phyloP scores from a whole-genome alignment of 2,329 filamentous ascomycete species.

The Harringtonia lauricola region DNA sequence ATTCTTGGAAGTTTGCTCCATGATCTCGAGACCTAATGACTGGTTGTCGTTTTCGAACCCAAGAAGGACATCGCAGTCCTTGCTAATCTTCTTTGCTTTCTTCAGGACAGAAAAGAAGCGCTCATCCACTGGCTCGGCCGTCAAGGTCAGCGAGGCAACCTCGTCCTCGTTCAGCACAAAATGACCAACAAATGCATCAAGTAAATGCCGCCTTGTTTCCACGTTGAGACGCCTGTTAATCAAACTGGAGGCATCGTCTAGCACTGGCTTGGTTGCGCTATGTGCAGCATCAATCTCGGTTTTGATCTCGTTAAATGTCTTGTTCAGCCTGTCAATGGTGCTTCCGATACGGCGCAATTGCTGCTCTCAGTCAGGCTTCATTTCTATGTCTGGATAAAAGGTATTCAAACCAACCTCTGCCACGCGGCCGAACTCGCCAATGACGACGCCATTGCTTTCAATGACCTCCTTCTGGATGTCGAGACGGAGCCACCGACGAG shows the following conservation, averaged over 20 bases:
- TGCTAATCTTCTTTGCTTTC: conserved; percentile 76
- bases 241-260: conserved; percentile 67
- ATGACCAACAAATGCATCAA: conserved; percentile 67
- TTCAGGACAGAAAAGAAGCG: conserved; percentile 68
- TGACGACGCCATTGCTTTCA: conserved; percentile 79
- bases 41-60: conserved; percentile 74
- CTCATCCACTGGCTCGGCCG: conserved; percentile 73
- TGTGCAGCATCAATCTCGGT: conserved; percentile 65
- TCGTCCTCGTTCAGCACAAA: conserved; percentile 82
- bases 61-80: conserved; percentile 79
- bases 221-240: conserved; percentile 62
- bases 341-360: conserved; percentile 78
- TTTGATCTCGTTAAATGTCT: conserved; percentile 71
- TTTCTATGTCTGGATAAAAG: too few species aligned
- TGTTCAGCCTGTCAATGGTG: conserved; percentile 68
- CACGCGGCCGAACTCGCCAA: conserved; percentile 79
- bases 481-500: conserved; percentile 66
- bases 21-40: conserved; percentile 74
- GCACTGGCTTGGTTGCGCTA: conserved; percentile 58
- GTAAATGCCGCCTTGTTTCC: conserved; percentile 68
- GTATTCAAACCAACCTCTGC: conserved; percentile 53
- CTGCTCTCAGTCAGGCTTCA: conserved; percentile 30
- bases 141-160: conserved; percentile 60
- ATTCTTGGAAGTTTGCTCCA: conserved; percentile 80
- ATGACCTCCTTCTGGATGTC: conserved; percentile 89